Conservation (phyloP, 768 basidiomycete genomes). For the Rhodocollybia butyracea region DNA sequence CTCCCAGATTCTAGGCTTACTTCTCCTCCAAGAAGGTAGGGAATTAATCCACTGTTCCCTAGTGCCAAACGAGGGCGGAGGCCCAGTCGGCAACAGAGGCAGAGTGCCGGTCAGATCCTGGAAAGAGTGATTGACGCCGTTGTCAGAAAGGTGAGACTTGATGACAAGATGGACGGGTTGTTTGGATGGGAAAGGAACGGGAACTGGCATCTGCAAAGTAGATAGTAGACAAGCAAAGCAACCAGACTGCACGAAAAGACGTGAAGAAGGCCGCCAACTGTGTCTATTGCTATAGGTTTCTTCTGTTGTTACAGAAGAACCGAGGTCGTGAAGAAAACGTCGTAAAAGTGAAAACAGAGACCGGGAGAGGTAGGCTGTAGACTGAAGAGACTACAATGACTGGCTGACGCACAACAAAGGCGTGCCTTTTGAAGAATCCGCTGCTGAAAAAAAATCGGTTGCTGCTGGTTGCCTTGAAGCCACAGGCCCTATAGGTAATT, state of each 20-base stretch:
- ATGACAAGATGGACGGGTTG: conserved; percentile 60
- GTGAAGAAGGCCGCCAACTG: conserved; percentile 39
- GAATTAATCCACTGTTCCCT: conserved; percentile 75
- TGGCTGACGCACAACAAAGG: conserved; percentile 93
- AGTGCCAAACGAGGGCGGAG: conserved; percentile 61
- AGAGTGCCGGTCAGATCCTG: conserved; percentile 55
- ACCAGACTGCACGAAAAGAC: conserved; percentile 39
- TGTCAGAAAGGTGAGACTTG: conserved; percentile 53
- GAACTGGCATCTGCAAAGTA: conserved; percentile 80
- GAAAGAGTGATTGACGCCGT: conserved; percentile 40
- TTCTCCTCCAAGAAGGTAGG: conserved; percentile 68
- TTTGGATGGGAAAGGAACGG: conserved; percentile 63
- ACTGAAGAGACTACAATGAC: conserved; percentile 24
- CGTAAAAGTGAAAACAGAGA: conserved; percentile 46
- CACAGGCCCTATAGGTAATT: neutral
- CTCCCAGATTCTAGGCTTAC: conserved; percentile 67
- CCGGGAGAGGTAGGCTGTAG: conserved; percentile 16
- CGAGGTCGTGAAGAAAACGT: conserved; percentile 66
- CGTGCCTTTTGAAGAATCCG: conserved; percentile 67
- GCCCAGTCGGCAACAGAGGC: conserved; percentile 56
- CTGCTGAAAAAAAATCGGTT: conserved; percentile 25
- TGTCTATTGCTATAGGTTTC: conserved; percentile 34
- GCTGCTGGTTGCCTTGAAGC: conserved; percentile 13
- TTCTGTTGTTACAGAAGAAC: conserved; percentile 35
- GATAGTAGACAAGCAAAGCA: conserved; percentile 35